These are phyloP conservation scores for Fraxinus sp. DNA, from an alignment of 305 asterid species.

Conservation along the genomic window DNA sequence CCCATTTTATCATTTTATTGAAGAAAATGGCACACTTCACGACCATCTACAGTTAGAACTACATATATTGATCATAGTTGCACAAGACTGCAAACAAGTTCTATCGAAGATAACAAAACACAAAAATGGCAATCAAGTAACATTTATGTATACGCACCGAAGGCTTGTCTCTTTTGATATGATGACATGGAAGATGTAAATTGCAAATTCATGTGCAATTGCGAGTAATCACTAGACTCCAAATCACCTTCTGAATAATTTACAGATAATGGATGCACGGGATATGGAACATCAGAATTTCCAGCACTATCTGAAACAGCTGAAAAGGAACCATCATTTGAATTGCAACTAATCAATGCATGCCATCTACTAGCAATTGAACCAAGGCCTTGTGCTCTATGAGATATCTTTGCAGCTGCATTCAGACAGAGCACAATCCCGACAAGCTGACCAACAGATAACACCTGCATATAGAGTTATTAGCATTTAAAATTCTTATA, in stretches of 20 bases:
- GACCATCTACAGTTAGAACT: background rate
- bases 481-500: background rate
- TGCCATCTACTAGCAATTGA: conserved; percentile 85
- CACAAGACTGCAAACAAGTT: background rate
- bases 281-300: conserved; percentile 35
- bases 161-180: conserved; percentile 69
- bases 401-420: conserved; percentile 79
- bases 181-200: conserved; percentile 47
- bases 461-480: conserved; percentile 42
- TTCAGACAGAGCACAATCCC: conserved; percentile 69
- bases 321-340: conserved; percentile 40
- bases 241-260: conserved; percentile 67
- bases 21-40: background rate
- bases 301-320: conserved; percentile 39
- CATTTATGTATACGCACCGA: conserved; percentile 43
- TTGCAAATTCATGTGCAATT: conserved; percentile 36
- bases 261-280: conserved; percentile 26
- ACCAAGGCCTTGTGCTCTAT: conserved; percentile 75
- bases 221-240: conserved; percentile 52
- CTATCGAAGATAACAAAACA: background rate
- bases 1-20: background rate
- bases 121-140: background rate
- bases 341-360: conserved; percentile 58
- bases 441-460: conserved; percentile 60
- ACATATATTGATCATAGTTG: background rate